Base-by-base conservation (phyloP, 495 filamentous ascomycete genomes). In the Bombardia bombarda region DNA sequence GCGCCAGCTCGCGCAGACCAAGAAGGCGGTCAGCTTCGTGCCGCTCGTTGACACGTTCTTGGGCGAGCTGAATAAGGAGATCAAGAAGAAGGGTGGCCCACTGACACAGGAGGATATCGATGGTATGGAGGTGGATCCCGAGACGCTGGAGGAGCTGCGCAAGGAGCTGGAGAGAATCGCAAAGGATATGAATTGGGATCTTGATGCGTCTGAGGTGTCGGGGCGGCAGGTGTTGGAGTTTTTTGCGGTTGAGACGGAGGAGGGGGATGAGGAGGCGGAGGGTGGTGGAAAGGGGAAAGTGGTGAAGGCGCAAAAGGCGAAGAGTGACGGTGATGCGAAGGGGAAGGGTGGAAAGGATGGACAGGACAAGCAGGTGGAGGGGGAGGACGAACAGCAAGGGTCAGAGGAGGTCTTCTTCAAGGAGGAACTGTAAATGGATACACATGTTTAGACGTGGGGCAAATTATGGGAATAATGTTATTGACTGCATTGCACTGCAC, bases 71-170 rank as follows among this genome's bases (percentile, higher is more conserved):
- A 43, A 43, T 10, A 72, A 69, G 26, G 66, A 64, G 24, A 69
- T 79, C 31, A 78, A 77, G n/a, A 77, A 74, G 28, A 65, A 75
- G 52, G 54, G 79, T 30, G 51, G 72, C 21, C 58, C 63, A 31
- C 49, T 83, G 43, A 70, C 67, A 7, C 71, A 75, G 30, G 75
- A 83, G 30, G 78, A 83, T 26, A 55, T 94, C 36, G 74, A 77
- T 53, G 78, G 82, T 51, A 63, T 85, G 46, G 76, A 83, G 17
- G 63, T 95, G n/a, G 77, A 83, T 46, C 74, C 77, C 7, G 71
- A 83, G 40, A 69, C 75, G 42, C 62, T 92, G 3, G 81, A 88
- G 41, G 66, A 71, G 43, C 63, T 88, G 44, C 73, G 69, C 52
- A 70, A 79, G 45, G 67, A 83, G 50, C 45, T 81, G 35, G 57